Evolutionary conservation across 1,284 basidiomycete genomes (phyloP).

Genomic region (Apiotrichum sp.): DNA sequence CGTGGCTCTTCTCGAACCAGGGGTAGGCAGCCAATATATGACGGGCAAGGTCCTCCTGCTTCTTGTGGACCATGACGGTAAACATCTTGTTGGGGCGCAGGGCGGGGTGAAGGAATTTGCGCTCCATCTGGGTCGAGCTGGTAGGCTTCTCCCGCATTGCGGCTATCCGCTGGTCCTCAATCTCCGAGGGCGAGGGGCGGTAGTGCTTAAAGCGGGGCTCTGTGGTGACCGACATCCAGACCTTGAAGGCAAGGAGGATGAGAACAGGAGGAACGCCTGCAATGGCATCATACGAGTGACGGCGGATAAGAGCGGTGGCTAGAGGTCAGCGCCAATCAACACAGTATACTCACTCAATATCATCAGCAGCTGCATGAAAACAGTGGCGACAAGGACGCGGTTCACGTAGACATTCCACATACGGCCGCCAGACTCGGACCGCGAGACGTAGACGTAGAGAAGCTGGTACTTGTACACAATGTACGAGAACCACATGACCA

Average conservation of each 20-base stretch:
- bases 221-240: conserved; percentile 66
- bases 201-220: conserved; percentile 68
- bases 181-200: conserved; percentile 46
- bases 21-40: conserved; percentile 43
- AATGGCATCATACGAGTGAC: conserved; percentile 55
- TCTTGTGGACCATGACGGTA: conserved; percentile 48
- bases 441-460: conserved; percentile 83
- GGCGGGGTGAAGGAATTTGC: conserved; percentile 51
- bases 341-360: conserved; percentile 61
- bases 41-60: conserved; percentile 40
- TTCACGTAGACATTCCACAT: conserved; percentile 90
- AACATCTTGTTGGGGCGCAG: conserved; percentile 46
- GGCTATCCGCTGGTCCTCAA: conserved; percentile 32
- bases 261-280: conserved; percentile 64
- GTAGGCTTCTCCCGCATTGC: conserved; percentile 40
- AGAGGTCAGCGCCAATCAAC: neutral
- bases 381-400: conserved; percentile 63
- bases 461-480: conserved; percentile 77
- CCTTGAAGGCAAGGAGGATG: conserved; percentile 70
- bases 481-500: conserved; percentile 68
- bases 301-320: conserved; percentile 61
- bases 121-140: conserved; percentile 47
- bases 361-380: conserved; percentile 82
- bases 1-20: conserved; percentile 42
- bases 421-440: conserved; percentile 84